Evolutionary conservation across 441 rosid genomes (phyloP), one percentile per base, ranked within the genome.

Genomic region (Euphorbia celastroides): DNA sequence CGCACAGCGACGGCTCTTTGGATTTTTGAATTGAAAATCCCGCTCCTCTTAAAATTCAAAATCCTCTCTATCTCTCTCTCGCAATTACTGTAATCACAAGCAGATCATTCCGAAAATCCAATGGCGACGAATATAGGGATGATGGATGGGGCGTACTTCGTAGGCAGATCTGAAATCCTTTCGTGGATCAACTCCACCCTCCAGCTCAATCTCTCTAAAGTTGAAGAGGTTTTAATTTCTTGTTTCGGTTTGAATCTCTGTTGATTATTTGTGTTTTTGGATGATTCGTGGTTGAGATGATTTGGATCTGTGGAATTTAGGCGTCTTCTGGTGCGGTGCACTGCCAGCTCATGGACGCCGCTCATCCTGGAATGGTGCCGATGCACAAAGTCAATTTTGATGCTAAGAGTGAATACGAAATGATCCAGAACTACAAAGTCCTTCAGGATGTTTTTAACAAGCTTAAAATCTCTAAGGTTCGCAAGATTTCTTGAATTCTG

Each of bases 341-440:
- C 13, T 94, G 96, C 63, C 93, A 94, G 83, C 82, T 94, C 0
- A 84, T 94, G 99, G 98, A 89, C 71, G 82, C 90, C 42, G 86
- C 75, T 14, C 99, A 90, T 74, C 97, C 93, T 2, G 98, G 97
- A 65, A 80, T 79, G 68, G 99, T 92, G 59, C 94, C 98, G 71
- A 92, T 92, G 94, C 99, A 92, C 80, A 94, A 94, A 82, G 99
- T 94, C 76, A 94, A 89, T 63, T 92, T 86, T 60, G 96, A 94
- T 30, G 96, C 97, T 14, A 89, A 92, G 79, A 92, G 74, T 61
- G 99, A 94, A 78, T 92, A 89, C 75, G 96, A 92, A 79, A 94
- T 85, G 99, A 94, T 94, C 23, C 98, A 92, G 74, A 94, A 89
- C 70, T 94, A 88, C 65, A 92, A 94, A 74, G 90, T 94, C 25